Conservation (phyloP, 2,329 filamentous ascomycete genomes). For the Dothistroma pini region DNA sequence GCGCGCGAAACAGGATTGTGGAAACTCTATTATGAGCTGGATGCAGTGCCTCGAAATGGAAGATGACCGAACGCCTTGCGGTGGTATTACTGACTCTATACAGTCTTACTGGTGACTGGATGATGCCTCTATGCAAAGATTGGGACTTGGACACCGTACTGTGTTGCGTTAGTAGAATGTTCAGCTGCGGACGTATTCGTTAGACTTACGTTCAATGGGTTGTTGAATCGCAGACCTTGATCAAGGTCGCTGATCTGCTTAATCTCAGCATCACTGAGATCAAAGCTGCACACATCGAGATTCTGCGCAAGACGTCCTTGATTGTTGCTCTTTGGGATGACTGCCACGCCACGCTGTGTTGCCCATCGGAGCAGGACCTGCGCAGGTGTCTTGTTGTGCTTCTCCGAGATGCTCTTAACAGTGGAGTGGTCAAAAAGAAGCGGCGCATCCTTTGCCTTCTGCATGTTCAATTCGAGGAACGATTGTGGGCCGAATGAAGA, state of each 20-base stretch:
- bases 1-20: neutral
- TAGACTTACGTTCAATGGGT: constrained; percentile 62
- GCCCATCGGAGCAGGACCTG: constrained; percentile 86
- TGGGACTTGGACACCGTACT: constrained; percentile 13
- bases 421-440: constrained; percentile 68
- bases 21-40: neutral
- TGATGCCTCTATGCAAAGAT: constrained; percentile 11
- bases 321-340: constrained; percentile 75
- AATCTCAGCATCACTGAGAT: constrained; percentile 64
- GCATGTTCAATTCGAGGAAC: constrained; percentile 73
- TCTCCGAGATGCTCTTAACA: constrained; percentile 63
- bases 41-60: neutral
- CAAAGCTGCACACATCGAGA: constrained; percentile 62
- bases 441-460: constrained; percentile 61
- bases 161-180: constrained; percentile 27
- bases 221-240: constrained; percentile 68
- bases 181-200: neutral
- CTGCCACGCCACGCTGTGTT: constrained; percentile 74
- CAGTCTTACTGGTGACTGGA: neutral
- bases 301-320: constrained; percentile 59
- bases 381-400: constrained; percentile 68
- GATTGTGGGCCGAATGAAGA: constrained; percentile 76
- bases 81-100: neutral
- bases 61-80: neutral
- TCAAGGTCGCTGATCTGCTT: constrained; percentile 64